Conservation (phyloP, 1,284 basidiomycete genomes). For the Apiotrichum porosum region DNA sequence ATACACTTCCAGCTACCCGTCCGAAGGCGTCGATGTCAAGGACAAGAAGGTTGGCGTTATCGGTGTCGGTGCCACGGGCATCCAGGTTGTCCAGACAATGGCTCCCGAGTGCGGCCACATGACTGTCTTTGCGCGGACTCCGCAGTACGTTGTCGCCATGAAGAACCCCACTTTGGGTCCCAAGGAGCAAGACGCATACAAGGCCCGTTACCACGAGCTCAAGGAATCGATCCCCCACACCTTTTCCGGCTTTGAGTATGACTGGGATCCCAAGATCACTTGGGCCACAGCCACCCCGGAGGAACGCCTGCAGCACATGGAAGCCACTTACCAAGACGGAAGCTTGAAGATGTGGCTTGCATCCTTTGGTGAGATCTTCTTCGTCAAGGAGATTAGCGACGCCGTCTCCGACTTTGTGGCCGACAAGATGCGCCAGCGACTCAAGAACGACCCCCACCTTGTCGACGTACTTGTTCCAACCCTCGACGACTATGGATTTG, state of each 20-base stretch:
- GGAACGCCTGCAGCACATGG: slow-evolving; percentile 5
- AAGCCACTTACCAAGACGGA: slow-evolving; percentile 8
- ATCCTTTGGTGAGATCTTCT: slow-evolving; percentile 12
- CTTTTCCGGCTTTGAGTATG: slow-evolving; percentile 10
- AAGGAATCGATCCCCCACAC: slow-evolving; percentile 1
- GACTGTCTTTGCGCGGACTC: slow-evolving; percentile 15
- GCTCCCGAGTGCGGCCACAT: slow-evolving; percentile 4
- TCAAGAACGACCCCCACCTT: slow-evolving; percentile 12
- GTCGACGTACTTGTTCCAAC: slow-evolving; percentile 5
- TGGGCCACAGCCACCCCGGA: not conserved
- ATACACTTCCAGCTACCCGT: slow-evolving; percentile 10
- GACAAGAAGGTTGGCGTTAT: slow-evolving; percentile 6
- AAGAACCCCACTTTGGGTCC: slow-evolving; percentile 10
- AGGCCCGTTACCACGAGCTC: not conserved
- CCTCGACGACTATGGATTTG: slow-evolving; percentile 8
- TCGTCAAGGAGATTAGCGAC: slow-evolving; percentile 2
- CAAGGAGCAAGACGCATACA: slow-evolving; percentile 2
- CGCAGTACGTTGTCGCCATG: slow-evolving; percentile 12
- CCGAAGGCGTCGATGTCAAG: slow-evolving; percentile 9
- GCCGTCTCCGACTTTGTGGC: slow-evolving; percentile 7
- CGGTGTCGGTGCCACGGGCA: slow-evolving; percentile 10
- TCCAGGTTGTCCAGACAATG: slow-evolving; percentile 13
- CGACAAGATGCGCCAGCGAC: slow-evolving; percentile 6
- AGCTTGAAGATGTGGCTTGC: slow-evolving; percentile 15
- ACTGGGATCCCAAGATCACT: not conserved